Percentiles rank a stretch among this genome's conserved stretches.
Evolutionary conservation across 179 eudicot species (phyloP).

Genomic region (Silene noctiflora): DNA sequence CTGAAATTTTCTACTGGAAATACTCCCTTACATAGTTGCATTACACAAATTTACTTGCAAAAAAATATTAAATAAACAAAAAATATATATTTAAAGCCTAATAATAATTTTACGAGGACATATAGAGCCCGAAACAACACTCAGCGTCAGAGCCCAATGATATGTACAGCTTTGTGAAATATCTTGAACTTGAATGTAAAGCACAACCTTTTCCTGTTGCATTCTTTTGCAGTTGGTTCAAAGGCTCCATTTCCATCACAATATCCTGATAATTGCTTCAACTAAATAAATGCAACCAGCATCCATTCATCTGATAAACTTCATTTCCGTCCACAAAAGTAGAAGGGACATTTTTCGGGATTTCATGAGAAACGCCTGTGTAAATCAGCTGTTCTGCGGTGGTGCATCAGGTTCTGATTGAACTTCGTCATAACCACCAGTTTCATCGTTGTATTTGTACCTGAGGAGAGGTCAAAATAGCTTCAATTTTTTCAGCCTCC

Average conservation of each 20-base stretch:
- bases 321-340: not conserved
- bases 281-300: not conserved
- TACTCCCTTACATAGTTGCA: not conserved
- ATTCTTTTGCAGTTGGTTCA: not conserved
- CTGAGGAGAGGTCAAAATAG: conserved; percentile 30
- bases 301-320: not conserved
- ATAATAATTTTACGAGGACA: not conserved
- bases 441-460: conserved; percentile 74
- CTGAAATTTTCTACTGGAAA: conserved; percentile 1
- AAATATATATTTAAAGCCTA: too few relatives aligned
- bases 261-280: not conserved
- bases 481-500: not conserved
- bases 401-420: conserved; percentile 33
- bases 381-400: conserved; percentile 26
- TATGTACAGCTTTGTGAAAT: conserved; percentile 1
- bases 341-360: not conserved
- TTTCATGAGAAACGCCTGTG: not conserved
- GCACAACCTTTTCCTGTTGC: not conserved
- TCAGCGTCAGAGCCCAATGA: not conserved
- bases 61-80: not conserved
- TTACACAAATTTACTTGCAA: not conserved
- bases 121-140: not conserved
- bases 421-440: conserved; percentile 60
- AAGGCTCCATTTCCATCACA: not conserved
- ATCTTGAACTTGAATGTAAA: not conserved